Percentiles rank a stretch among this genome's conserved stretches.
phyloP scores from a whole-genome alignment of 164 flowering plant genomes.

The Piper longum region DNA sequence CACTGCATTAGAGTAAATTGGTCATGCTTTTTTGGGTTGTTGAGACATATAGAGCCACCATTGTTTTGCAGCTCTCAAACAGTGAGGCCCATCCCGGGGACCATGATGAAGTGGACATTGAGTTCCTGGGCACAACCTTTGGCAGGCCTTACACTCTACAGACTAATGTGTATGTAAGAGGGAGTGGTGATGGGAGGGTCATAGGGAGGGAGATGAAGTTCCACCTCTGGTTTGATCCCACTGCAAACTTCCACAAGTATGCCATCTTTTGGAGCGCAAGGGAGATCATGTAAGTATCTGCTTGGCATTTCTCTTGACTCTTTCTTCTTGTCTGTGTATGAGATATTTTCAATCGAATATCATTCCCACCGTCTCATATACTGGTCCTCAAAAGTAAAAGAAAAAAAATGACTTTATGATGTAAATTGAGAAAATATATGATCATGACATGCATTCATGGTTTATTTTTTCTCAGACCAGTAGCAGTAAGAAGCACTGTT shows the following conservation, averaged over 20 bases:
- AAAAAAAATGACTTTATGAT: too few species aligned
- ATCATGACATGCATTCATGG: too few species aligned
- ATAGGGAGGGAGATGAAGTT: conserved; percentile 74
- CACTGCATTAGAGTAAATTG: too few species aligned
- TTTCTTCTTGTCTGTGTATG: too few species aligned
- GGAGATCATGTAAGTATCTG: conserved; percentile 56
- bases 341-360: too few species aligned
- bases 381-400: too few species aligned
- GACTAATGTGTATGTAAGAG: conserved; percentile 77
- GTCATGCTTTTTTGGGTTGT: not conserved
- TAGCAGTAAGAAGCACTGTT: too few species aligned
- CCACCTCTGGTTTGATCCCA: conserved; percentile 92
- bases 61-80: conserved; percentile 58
- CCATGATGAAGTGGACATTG: conserved; percentile 87
- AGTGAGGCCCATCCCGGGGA: conserved; percentile 60
- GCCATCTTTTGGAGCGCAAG: conserved; percentile 64
- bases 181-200: conserved; percentile 74
- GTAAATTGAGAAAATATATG: too few species aligned
- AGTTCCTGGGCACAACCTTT: conserved; percentile 69
- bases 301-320: not conserved
- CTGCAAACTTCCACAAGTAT: conserved; percentile 64
- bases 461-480: too few species aligned
- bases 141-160: conserved; percentile 72
- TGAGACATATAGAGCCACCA: not conserved
- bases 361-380: too few species aligned